Evolutionary conservation across 768 basidiomycete genomes (phyloP), one percentile per base, ranked within the genome.

Genomic region (Gloeopeniophorella convolvens): DNA sequence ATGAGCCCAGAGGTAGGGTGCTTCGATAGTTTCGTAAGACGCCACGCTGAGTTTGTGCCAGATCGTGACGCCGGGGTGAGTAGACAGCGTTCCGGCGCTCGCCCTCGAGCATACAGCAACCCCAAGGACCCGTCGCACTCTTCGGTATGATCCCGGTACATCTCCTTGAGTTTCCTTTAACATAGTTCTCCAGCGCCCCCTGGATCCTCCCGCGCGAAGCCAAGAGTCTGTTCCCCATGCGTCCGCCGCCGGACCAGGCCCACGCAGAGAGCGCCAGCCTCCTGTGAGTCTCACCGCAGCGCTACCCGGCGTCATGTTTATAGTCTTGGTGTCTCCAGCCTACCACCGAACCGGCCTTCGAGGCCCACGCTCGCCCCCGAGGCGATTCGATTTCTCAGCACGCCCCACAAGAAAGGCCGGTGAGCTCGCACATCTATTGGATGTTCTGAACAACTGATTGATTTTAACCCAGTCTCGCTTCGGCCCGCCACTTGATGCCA

Each of bases 191-290:
- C 37, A 39, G n/a, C 37, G 37, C 37, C 16, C 16, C 37, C 37
- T n/a, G 0, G 37, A 39, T n/a, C 37, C 36, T 11, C 36, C 37
- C 12, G 13, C 37, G 5, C 37, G 37, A 21, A n/a, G 37, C 20
- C 12, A 39, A 39, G 37, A 39, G n/a, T n/a, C n/a, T n/a, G n/a
- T n/a, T n/a, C n/a, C 31, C 15, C 45, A 42, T n/a, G 1, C 27
- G 6, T 52, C 51, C 12, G 27, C 13, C 10, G 12, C 34, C n/a
- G n/a, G n/a, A 33, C 26, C 51, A 34, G 37, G 23, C 16, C 7
- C 28, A 12, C 51, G 46, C 27, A 34, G 51, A 21, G 51, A 53
- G 28, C 51, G 45, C 33, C 41, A 26, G 27, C 28, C 24, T 28
- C 23, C 10, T 3, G 51, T 53, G 46, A 53, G 51, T 53, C 16